Evolutionary conservation across 495 filamentous ascomycete genomes (phyloP), one percentile per base, ranked within the genome.

Genomic region (Hypoxylon fragiforme): DNA sequence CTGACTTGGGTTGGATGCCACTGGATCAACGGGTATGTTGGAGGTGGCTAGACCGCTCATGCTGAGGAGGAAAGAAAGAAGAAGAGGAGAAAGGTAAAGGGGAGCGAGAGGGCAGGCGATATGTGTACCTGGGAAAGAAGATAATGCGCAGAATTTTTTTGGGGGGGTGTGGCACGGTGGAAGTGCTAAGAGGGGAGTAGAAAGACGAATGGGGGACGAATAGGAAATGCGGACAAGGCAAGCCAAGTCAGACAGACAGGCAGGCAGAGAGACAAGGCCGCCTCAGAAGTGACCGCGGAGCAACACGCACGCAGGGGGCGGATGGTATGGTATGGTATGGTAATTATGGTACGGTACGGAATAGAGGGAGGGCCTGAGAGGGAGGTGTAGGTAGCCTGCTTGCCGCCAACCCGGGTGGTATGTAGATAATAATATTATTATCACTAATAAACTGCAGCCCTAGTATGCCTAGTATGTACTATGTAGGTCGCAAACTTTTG

Each of bases 41-140:
- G 65, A 58, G 40, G 67, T 62, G 66, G 68, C 57, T 69, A 64
- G 63, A 57, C 79, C 72, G 74, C 76, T 77, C 81, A 85, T 85
- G 72, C 65, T 70, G 66, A 65, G 62, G 68, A 65, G 51, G 57
- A 63, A 59, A 51, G 50, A 47, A 62, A 41, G 47, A 50, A 49
- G 51, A 57, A 65, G 58, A 66, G 44, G 53, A 60, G 46, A 52
- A 73, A 53, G 60, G 60, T 60, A 66, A 54, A 57, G 57, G 54
- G 57, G 66, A 58, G 63, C 52, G 60, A 64, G 64, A 53, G 56
- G 57, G 31, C 50, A 49, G 56, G 35, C 62, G 60, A 65, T 68
- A 68, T 68, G 54, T 60, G 64, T 60, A 57, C 58, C 40, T 40
- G 28, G 42, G 36, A 34, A 48, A 56, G 45, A 49, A 54, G 55